Base-by-base conservation (phyloP, 768 basidiomycete species). In the Amanita rimosa region DNA sequence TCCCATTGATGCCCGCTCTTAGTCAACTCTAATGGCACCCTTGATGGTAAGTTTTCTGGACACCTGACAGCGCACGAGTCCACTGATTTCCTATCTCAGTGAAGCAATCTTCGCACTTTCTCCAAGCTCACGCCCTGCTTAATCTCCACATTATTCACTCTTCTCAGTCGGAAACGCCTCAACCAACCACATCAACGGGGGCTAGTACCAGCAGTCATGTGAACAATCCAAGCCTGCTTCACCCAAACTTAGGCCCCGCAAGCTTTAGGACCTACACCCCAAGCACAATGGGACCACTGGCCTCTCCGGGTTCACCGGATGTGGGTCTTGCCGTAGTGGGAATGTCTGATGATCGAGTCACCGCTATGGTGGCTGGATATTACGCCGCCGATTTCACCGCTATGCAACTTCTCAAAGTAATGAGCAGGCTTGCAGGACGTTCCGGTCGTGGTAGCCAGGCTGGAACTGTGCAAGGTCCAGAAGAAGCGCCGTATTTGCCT, bases 61-160 rank as follows among this genome's bases (percentile, higher is more conserved):
- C 34, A 19, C 37, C 7, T 46, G 27, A n/a, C 14, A 14, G 22
- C 11, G 27, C 42, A 37, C 31, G 11, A 48, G n/a, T 31, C 48
- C 31, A 46, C 44, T 35, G 14, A 52, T 33, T 39, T 50, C 33
- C 52, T 50, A 29, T 52, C 35, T 13, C 54, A 89, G 85, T 88
- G 61, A 81, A 80, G 56, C 81, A 85, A 56, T 80, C 81, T 50
- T 85, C 86, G 0, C 84, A 86, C 58, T 91, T 88, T 67, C 74
- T 91, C 19, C 89, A 91, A 66, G 89, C 89, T 0, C 85, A 91
- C 51, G 73, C 86, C 0, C 68, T 88, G 1, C 74, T 92, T 48
- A 91, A 92, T 55, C 75, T 92, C 11, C 89, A 92, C 60, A 84
- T 92, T 61, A 85, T 92, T 46, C 87, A 91, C 56, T 83, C 86